Conservation (phyloP, 495 filamentous ascomycete species). For the Penicillium herquei region DNA sequence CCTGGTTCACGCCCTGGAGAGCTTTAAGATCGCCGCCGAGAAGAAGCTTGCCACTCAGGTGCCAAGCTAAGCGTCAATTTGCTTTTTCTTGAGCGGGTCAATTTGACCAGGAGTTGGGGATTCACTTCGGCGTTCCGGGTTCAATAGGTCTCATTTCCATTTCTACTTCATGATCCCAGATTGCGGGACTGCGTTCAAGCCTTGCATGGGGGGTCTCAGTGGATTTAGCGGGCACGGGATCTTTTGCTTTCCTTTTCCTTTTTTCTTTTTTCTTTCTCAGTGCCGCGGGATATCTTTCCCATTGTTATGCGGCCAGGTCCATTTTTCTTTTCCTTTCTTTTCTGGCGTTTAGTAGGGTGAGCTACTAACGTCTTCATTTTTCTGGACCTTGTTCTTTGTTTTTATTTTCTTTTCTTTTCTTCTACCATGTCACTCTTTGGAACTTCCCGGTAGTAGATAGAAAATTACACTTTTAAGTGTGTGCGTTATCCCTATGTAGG, state of each 20-base stretch:
- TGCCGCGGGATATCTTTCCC: too few species aligned
- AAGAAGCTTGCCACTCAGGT: constrained; percentile 48
- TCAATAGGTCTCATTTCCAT: background rate
- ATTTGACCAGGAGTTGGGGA: constrained; percentile 11
- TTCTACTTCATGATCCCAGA: too few species aligned
- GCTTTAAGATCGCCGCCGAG: constrained; percentile 42
- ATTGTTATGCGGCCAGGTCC: too few species aligned
- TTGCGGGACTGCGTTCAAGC: too few species aligned
- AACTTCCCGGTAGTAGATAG: too few species aligned
- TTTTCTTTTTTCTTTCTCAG: too few species aligned
- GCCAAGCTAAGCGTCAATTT: constrained; percentile 19
- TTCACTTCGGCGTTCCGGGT: constrained; percentile 8
- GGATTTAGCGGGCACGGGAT: constrained; percentile 15
- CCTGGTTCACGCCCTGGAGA: constrained; percentile 47
- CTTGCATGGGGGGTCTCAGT: background rate
- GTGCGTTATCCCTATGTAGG: constrained; percentile 6
- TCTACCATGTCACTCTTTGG: background rate
- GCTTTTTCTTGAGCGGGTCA: constrained; percentile 14
- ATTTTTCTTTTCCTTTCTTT: too few species aligned
- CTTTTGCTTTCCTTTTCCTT: background rate
- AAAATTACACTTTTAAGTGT: background rate
- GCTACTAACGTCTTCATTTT: too few species aligned
- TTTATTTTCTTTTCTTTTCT: background rate
- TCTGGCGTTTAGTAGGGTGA: too few species aligned
- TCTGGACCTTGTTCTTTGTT: too few species aligned